Conservation (phyloP, 176 grass and related monocot genomes). For the Oryza meridionalis region DNA sequence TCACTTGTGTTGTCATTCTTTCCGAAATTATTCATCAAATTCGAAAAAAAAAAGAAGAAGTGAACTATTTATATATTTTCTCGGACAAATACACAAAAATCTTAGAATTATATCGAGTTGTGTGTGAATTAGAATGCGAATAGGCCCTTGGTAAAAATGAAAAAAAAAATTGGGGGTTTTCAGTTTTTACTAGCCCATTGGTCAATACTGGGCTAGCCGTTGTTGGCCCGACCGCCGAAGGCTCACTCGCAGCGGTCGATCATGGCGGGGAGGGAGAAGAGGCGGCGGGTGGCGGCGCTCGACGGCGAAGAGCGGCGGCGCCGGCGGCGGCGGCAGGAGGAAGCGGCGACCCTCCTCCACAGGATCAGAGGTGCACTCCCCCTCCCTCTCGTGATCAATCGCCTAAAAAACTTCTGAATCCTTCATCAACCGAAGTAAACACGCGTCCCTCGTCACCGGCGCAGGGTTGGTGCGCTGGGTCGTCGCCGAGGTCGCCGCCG, state of each 20-base stretch:
- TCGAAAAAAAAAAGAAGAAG: too few relatives aligned
- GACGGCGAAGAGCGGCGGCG: constrained; percentile 17
- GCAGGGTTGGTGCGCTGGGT: constrained; percentile 68
- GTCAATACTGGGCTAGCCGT: constrained; percentile 3
- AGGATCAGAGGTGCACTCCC: constrained; percentile 54
- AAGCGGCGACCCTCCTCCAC: constrained; percentile 50
- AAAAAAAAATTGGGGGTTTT: too few relatives aligned
- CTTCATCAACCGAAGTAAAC: constrained; percentile 3
- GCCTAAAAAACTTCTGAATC: constrained; percentile 5
- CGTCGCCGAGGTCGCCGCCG: constrained; percentile 46
- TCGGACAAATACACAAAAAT: background rate
- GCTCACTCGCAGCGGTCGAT: background rate
- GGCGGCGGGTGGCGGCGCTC: constrained; percentile 9
- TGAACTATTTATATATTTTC: background rate
- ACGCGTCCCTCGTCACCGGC: background rate
- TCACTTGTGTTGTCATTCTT: constrained; percentile 4
- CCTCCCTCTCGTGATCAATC: constrained; percentile 21
- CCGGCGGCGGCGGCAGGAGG: constrained; percentile 39
- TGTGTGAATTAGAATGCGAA: background rate
- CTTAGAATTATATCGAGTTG: background rate
- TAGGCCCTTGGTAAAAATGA: too few relatives aligned
- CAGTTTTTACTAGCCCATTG: background rate
- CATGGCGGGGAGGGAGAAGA: constrained; percentile 49
- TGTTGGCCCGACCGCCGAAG: constrained; percentile 8
- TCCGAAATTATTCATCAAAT: background rate